These are phyloP conservation scores for Typha latifolia DNA, from an alignment of 176 grass and related monocot species.

Conservation along the genomic window DNA sequence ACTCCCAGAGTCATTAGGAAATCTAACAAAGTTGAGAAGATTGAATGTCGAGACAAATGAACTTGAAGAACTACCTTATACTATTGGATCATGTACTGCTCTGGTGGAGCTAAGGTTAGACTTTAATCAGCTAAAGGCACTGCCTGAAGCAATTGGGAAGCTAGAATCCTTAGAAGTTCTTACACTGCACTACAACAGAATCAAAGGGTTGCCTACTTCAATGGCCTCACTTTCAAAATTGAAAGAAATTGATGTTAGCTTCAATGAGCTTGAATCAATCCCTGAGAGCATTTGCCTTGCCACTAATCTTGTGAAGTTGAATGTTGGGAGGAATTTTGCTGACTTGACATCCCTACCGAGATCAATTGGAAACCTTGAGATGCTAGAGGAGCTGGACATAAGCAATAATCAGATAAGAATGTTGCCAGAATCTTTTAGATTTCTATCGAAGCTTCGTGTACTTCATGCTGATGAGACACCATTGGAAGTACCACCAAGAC, in stretches of 20 bases:
- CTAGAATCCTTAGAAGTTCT: conserved; percentile 68
- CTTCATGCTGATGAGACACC: conserved; percentile 95
- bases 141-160: conserved; percentile 91
- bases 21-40: conserved; percentile 63
- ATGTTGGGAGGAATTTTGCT: conserved; percentile 77
- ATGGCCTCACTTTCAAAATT: conserved; percentile 59
- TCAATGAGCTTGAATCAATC: conserved; percentile 77
- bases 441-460: conserved; percentile 46
- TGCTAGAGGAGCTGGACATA: conserved; percentile 91
- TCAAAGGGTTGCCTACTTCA: conserved; percentile 89
- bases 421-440: conserved; percentile 67
- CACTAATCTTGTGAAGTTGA: conserved; percentile 66
- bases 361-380: conserved; percentile 91
- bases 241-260: conserved; percentile 87
- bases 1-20: conserved; percentile 73
- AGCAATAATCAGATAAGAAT: conserved; percentile 92
- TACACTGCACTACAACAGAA: conserved; percentile 86
- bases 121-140: conserved; percentile 90
- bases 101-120: conserved; percentile 75
- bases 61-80: conserved; percentile 91
- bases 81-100: conserved; percentile 76
- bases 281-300: conserved; percentile 79
- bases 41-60: conserved; percentile 83
- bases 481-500: conserved; percentile 74
- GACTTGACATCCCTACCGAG: conserved; percentile 67